Base-by-base conservation (phyloP, 2,329 filamentous ascomycete species). In the Aurifilum marmelostoma region DNA sequence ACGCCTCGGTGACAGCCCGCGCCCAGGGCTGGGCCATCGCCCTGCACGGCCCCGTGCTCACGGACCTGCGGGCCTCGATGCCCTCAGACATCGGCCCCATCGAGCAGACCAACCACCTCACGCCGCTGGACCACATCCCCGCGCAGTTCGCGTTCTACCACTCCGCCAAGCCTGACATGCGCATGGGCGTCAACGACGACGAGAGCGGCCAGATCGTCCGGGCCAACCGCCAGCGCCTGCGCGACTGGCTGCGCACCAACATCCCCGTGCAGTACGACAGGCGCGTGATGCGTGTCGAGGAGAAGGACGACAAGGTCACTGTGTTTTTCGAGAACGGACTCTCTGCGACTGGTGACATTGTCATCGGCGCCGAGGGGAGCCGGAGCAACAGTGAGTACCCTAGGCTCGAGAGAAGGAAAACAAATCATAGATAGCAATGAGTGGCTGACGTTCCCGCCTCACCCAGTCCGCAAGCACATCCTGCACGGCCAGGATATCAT, bases 331-430 rank as follows among this genome's bases (percentile, higher is more conserved):
- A 78, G 21, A 83, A 85, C 70, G 81, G 80, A 8, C 77, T 79
- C 2, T 77, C 75, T 1, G 80, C 77, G 3, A 78, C 74, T 3
- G 84, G 84, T 0, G 77, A 79, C n/a, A 75, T 86, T 3, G 74
- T 86, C 0, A 75, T 86, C 16, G 84, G 82, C 21, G 81, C 80
- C 16, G 84, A 87, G 71, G 84, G 84, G 7, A 74, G 78, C 6
- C 77, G 77, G 52, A 81, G 79, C 39, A 75, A 75, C 16, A 78
- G 82, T 75, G 73, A 71, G 71, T 75, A 74, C 18, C 16, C 5
- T 6, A 37, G 18, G 18, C 18, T 47, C 9, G 34, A 37, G 34
- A 37, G 34, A n/a, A n/a, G n/a, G n/a, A n/a, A n/a, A n/a, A n/a
- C n/a, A n/a, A n/a, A n/a, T n/a, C n/a, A n/a, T n/a, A n/a, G n/a